phyloP scores from a whole-genome alignment of 805 yeast species.

The Blastobotrys parvus region DNA sequence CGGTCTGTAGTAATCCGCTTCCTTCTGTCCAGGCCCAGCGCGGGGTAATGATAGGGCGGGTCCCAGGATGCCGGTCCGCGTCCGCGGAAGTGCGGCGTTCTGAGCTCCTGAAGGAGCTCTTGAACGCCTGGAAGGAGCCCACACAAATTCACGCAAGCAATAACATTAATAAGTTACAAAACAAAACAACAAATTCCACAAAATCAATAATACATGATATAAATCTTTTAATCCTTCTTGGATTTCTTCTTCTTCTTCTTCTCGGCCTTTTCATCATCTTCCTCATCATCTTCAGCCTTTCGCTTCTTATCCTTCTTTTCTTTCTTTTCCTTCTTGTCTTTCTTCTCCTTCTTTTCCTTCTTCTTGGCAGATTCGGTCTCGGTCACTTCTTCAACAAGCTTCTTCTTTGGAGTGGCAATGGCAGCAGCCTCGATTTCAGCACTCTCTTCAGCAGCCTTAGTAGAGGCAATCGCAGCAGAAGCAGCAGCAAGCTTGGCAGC shows the following conservation, averaged over 20 bases:
- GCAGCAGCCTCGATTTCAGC: conserved; percentile 13
- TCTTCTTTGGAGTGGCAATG: conserved; percentile 15
- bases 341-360: conserved; percentile 47
- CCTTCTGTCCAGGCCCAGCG: too few species aligned
- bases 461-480: conserved; percentile 23
- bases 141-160: too few species aligned
- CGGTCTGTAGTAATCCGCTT: too few species aligned
- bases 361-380: conserved; percentile 37
- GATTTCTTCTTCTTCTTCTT: conserved; percentile 37
- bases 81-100: too few species aligned
- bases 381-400: conserved; percentile 14
- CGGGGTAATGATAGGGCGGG: too few species aligned
- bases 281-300: conserved; percentile 42
- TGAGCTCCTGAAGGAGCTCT: too few species aligned
- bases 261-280: conserved; percentile 46
- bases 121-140: too few species aligned
- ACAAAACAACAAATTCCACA: too few species aligned
- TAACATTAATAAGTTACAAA: too few species aligned
- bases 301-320: conserved; percentile 55
- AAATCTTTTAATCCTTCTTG: conserved; percentile 8
- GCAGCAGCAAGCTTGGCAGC: conserved; percentile 20
- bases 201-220: background rate
- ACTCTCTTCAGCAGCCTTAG: conserved; percentile 13
- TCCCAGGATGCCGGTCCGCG: too few species aligned
- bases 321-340: conserved; percentile 43